Evolutionary conservation across 495 filamentous ascomycete genomes (phyloP).

Genomic region (Immersiella caudata): DNA sequence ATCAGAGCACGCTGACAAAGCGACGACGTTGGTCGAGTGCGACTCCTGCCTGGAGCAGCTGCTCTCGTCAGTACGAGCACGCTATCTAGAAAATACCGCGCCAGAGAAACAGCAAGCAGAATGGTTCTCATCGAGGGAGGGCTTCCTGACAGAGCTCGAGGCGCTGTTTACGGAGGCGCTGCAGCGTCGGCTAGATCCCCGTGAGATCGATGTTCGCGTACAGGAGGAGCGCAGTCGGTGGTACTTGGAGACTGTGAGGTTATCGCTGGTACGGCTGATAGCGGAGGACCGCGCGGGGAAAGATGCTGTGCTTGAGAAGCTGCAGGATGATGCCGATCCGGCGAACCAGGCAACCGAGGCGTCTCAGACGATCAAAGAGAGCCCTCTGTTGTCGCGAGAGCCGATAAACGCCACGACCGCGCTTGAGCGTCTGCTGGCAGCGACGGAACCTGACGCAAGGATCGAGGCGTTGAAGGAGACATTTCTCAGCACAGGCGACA

Average conservation of each 20-base stretch:
- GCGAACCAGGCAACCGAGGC: conserved; percentile 26
- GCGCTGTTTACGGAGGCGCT: conserved; percentile 42
- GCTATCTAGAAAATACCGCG: conserved; percentile 35
- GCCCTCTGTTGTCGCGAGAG: conserved; percentile 1
- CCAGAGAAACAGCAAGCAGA: conserved; percentile 29
- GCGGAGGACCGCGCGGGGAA: conserved; percentile 31
- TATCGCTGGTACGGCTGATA: conserved; percentile 36
- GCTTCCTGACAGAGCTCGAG: conserved; percentile 46
- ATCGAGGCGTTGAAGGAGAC: conserved; percentile 38
- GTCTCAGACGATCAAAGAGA: conserved; percentile 27
- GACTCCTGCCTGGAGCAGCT: conserved; percentile 43
- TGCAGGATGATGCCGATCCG: conserved; percentile 27
- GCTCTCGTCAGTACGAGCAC: conserved; percentile 40
- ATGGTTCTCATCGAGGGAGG: conserved; percentile 47
- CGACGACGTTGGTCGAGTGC: conserved; percentile 37
- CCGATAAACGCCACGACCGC: conserved; percentile 17
- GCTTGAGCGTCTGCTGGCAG: conserved; percentile 31
- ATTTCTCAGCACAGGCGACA: conserved; percentile 37
- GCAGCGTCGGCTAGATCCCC: conserved; percentile 39
- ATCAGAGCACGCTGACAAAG: conserved; percentile 28
- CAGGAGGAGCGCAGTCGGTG: conserved; percentile 47
- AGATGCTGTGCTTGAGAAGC: conserved; percentile 30
- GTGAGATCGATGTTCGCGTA: conserved; percentile 45
- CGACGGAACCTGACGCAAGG: conserved; percentile 18
- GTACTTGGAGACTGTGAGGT: conserved; percentile 44